These are phyloP conservation scores for Clonostachys byssicola DNA, from an alignment of 2,329 filamentous ascomycete genomes.

Conservation along the genomic window DNA sequence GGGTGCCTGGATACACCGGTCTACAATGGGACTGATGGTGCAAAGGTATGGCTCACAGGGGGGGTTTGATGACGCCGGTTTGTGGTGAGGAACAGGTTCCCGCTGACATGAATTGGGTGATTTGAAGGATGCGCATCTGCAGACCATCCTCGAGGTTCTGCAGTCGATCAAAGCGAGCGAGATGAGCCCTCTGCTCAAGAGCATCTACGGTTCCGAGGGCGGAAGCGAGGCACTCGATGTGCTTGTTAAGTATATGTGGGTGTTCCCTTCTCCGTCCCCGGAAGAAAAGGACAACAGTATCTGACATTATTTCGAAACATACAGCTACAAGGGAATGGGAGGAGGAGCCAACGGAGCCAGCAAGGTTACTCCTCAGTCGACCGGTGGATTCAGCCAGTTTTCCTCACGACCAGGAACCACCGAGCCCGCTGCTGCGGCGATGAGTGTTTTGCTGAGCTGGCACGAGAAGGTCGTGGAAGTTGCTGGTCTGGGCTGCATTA, in stretches of 20 bases:
- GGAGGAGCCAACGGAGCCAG: conserved; percentile 30
- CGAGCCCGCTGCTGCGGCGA: conserved; percentile 76
- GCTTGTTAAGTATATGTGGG: conserved; percentile 96
- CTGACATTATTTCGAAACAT: neutral
- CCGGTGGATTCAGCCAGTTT: conserved; percentile 81
- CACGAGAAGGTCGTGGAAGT: conserved; percentile 98
- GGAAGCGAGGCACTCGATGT: conserved; percentile 86
- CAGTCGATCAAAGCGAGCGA: conserved; percentile 95
- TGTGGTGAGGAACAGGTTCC: neutral
- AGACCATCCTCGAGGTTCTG: conserved; percentile 86
- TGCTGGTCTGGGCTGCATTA: conserved; percentile 85
- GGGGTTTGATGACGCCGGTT: neutral
- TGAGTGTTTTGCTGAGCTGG: conserved; percentile 98
- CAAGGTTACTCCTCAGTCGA: conserved; percentile 67
- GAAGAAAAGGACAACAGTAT: no score
- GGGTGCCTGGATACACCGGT: conserved; percentile 83
- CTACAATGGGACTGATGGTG: conserved; percentile 56
- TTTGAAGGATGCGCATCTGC: conserved; percentile 74
- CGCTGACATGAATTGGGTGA: neutral
- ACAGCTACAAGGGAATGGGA: conserved; percentile 86
- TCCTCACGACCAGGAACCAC: conserved; percentile 46
- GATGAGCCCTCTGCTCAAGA: conserved; percentile 83
- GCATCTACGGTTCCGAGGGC: conserved; percentile 73
- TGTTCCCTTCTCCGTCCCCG: conserved; percentile 8
- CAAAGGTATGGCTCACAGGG: conserved; percentile 41